A percentile compares a stretch with the other conserved stretches of the same genome.
Conservation (phyloP, 108 stramenopile species). For the Skeletonema potamos region DNA sequence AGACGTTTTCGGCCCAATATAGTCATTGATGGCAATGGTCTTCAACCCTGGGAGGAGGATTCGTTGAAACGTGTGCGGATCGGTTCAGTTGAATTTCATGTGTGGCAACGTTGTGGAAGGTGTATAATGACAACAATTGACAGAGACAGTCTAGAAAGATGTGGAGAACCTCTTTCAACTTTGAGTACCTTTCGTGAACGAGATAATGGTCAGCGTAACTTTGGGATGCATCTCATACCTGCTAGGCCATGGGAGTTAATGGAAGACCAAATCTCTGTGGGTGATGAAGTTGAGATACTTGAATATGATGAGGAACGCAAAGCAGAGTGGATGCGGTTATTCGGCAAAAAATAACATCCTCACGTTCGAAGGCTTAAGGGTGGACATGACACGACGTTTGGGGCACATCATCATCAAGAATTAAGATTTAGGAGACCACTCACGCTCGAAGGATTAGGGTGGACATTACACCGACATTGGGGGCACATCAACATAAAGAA, state of each 20-base stretch:
- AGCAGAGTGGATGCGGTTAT: conserved; percentile 22
- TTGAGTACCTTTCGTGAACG: conserved; percentile 53
- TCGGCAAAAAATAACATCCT: too few species aligned
- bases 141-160: conserved; percentile 39
- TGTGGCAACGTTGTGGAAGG: conserved; percentile 61
- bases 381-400: too few species aligned
- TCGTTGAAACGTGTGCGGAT: conserved; percentile 44
- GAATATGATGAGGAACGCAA: conserved; percentile 39
- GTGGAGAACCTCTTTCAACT: conserved; percentile 48
- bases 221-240: conserved; percentile 57
- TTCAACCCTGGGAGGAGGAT: conserved; percentile 45
- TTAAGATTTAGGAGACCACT: too few species aligned
- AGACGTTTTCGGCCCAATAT: conserved; percentile 58
- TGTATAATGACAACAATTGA: conserved; percentile 57
- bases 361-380: too few species aligned
- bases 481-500: too few species aligned
- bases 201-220: conserved; percentile 46
- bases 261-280: background rate
- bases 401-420: too few species aligned
- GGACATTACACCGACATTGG: too few species aligned
- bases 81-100: conserved; percentile 40
- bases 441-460: too few species aligned
- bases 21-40: conserved; percentile 33
- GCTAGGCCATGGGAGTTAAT: background rate
- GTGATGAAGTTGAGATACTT: conserved; percentile 35